phyloP scores from a whole-genome alignment of 2,329 filamentous ascomycete genomes.

The Fusarium miscanthi region DNA sequence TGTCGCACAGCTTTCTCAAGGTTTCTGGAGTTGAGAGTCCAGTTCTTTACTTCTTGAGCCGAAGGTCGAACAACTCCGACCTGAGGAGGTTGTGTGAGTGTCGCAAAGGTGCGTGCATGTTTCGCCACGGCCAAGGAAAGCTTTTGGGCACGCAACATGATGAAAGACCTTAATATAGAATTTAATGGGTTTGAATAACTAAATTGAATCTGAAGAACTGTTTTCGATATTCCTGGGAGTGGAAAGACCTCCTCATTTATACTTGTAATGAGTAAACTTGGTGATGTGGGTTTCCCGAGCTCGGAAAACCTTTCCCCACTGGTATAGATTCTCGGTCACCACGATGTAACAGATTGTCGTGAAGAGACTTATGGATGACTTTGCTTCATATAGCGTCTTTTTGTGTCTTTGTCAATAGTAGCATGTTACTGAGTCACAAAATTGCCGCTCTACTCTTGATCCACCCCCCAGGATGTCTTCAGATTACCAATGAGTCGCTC shows the following conservation, averaged over 20 bases:
- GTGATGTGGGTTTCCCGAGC: slow-evolving; percentile 39
- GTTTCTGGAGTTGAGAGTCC: slow-evolving; percentile 58
- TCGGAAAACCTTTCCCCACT: slow-evolving; percentile 40
- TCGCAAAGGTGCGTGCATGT: slow-evolving; percentile 20
- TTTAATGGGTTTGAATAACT: fast-evolving
- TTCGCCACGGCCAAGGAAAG: slow-evolving; percentile 7
- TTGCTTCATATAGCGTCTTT: neutral
- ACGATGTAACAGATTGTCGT: neutral
- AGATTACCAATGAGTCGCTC: slow-evolving; percentile 49
- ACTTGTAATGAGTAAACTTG: neutral
- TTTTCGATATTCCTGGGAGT: neutral
- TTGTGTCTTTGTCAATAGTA: neutral
- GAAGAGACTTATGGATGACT: neutral
- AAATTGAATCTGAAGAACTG: neutral
- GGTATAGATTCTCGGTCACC: neutral
- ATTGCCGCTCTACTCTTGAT: neutral
- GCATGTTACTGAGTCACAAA: fast-evolving
- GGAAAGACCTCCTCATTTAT: slow-evolving; percentile 27
- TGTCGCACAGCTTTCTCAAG: slow-evolving; percentile 65
- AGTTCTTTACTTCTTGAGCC: slow-evolving; percentile 53
- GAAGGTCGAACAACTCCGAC: slow-evolving; percentile 51
- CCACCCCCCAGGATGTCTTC: slow-evolving; percentile 41
- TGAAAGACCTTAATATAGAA: neutral
- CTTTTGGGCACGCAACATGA: slow-evolving; percentile 26
- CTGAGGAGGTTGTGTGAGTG: neutral